A percentile compares a stretch with the other conserved stretches of the same genome.
These are phyloP conservation scores for Luffa aegyptiaca DNA, from an alignment of 306 rosid species.

Conservation along the genomic window DNA sequence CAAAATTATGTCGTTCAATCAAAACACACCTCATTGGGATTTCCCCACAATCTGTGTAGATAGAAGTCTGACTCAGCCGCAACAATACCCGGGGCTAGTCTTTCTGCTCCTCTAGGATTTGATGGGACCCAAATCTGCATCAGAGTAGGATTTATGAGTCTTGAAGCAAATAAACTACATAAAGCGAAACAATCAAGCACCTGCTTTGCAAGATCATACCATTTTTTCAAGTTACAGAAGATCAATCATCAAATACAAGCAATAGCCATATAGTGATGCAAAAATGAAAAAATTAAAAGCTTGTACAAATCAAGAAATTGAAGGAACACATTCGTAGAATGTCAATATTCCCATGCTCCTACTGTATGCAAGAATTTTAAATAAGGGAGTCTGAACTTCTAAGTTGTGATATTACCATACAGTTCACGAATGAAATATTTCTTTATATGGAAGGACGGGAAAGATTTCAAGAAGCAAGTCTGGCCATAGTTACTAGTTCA, in stretches of 20 bases:
- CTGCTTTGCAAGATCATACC: background rate
- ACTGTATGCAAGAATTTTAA: background rate
- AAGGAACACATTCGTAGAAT: background rate
- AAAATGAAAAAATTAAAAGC: background rate
- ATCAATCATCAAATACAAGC: background rate
- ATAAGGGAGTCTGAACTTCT: background rate
- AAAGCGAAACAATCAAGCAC: background rate
- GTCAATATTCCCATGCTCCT: background rate
- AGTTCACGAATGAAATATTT: background rate
- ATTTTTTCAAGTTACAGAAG: background rate
- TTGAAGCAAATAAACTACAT: background rate
- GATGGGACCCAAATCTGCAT: conserved; percentile 91
- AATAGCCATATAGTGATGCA: background rate
- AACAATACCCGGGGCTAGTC: conserved; percentile 67
- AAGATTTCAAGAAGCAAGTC: background rate
- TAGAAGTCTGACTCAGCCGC: conserved; percentile 76
- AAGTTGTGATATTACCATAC: background rate
- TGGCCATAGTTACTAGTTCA: background rate
- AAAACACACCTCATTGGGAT: conserved; percentile 74
- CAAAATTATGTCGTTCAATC: background rate
- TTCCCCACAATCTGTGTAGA: conserved; percentile 91
- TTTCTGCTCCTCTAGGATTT: conserved; percentile 95
- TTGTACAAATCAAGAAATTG: background rate
- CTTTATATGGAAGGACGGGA: background rate
- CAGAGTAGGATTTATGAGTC: background rate